Evolutionary conservation across 2,329 filamentous ascomycete genomes (phyloP).

Genomic region (Nigrospora osmanthi): DNA sequence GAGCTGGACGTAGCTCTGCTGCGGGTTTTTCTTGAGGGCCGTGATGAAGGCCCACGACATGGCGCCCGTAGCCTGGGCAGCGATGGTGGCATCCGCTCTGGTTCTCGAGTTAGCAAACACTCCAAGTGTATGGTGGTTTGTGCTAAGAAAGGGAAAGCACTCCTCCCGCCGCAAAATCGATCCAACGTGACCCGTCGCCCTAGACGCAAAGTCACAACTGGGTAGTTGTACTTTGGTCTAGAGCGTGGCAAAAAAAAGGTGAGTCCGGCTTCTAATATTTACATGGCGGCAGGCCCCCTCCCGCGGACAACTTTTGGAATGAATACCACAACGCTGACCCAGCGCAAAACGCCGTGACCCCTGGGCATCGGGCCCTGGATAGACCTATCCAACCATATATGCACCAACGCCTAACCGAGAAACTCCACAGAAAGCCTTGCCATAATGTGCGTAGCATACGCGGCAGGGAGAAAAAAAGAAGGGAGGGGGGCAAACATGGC

Average conservation of each 20-base stretch:
- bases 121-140: too few relatives aligned
- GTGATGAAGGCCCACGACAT: slow-evolving; percentile 98
- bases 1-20: slow-evolving; percentile 93
- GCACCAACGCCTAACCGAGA: too few relatives aligned
- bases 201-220: slow-evolving; percentile 31
- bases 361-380: too few relatives aligned
- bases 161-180: slow-evolving; percentile 2
- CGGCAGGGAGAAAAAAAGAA: not conserved
- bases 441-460: not conserved
- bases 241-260: slow-evolving; percentile 24
- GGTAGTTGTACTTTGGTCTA: slow-evolving; percentile 29
- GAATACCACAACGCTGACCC: too few relatives aligned
- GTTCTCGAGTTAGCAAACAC: not conserved
- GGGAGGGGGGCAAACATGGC: not conserved
- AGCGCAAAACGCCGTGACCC: too few relatives aligned
- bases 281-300: too few relatives aligned
- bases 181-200: slow-evolving; percentile 38
- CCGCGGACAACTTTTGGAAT: too few relatives aligned
- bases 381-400: too few relatives aligned
- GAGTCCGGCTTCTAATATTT: too few relatives aligned
- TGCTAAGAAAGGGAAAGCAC: not conserved
- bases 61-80: slow-evolving; percentile 83
- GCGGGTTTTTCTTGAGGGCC: slow-evolving; percentile 82
- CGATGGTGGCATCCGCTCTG: slow-evolving; percentile 85
- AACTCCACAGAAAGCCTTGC: too few relatives aligned